Percentiles rank a stretch among this genome's conserved stretches.
Conservation (phyloP, 805 yeast genomes). For the Candida arabinofermentans region DNA sequence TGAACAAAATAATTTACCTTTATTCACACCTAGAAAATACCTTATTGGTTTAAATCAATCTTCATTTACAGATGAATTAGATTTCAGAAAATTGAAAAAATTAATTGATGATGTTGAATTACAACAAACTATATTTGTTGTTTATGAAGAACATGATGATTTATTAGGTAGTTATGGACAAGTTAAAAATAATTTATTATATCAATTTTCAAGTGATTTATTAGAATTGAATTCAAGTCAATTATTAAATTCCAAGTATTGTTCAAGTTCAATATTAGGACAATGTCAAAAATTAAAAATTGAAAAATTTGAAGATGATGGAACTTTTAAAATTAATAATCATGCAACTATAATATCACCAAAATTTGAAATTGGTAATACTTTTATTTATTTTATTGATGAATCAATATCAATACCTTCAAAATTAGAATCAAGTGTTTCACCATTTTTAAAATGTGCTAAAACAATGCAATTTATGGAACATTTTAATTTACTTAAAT, state of each 20-base stretch:
- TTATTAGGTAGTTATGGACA: conserved; percentile 27
- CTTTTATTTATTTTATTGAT: conserved; percentile 61
- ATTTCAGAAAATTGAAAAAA: conserved; percentile 51
- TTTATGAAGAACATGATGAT: conserved; percentile 34
- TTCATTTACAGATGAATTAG: conserved; percentile 64
- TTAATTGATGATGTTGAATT: conserved; percentile 51
- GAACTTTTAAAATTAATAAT: conserved; percentile 47
- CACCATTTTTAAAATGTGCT: conserved; percentile 60
- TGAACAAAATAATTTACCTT: conserved; percentile 17
- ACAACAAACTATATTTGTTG: conserved; percentile 61
- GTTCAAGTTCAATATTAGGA: conserved; percentile 49
- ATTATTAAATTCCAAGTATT: conserved; percentile 49
- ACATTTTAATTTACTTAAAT: conserved; percentile 45
- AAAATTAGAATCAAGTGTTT: conserved; percentile 60
- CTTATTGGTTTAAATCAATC: conserved; percentile 56
- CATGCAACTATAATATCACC: conserved; percentile 41
- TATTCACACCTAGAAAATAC: conserved; percentile 53
- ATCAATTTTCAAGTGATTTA: conserved; percentile 57
- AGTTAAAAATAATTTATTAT: conserved; percentile 39
- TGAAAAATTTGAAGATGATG: conserved; percentile 27
- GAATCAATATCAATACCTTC: conserved; percentile 61
- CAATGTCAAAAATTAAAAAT: conserved; percentile 62
- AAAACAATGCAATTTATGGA: conserved; percentile 57
- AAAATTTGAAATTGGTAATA: conserved; percentile 53
- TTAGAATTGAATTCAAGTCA: conserved; percentile 35